Percentiles rank a stretch among this genome's conserved stretches.
Evolutionary conservation across 371 early-diverging fungal genomes (phyloP).

Genomic region (Thermomucor indicae-seudaticae): DNA sequence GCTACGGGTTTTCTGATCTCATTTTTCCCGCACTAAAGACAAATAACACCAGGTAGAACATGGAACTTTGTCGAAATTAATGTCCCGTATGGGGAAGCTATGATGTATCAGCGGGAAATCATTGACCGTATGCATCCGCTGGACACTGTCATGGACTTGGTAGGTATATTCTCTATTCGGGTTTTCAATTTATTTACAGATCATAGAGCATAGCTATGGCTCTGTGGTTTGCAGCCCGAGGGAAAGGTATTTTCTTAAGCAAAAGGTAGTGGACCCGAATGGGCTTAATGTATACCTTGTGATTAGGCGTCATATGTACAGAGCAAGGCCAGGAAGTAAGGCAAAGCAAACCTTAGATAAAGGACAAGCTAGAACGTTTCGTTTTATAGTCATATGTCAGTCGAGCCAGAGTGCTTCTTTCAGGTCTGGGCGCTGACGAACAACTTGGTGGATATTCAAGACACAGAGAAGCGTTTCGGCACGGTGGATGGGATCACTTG

Average conservation of each 20-base stretch:
- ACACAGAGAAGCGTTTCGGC: constrained; percentile 73
- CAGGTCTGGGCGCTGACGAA: constrained; percentile 97
- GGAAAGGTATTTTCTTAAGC: constrained; percentile 41
- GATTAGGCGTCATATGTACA: background rate
- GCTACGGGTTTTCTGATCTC: no score
- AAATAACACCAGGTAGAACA: constrained; percentile 59
- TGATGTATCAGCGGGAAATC: constrained; percentile 52
- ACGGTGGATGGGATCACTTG: constrained; percentile 62
- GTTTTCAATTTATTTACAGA: background rate
- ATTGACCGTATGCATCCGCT: constrained; percentile 73
- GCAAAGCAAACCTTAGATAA: no score
- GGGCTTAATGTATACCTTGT: background rate
- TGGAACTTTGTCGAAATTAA: constrained; percentile 92
- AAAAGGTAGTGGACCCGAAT: constrained; percentile 2
- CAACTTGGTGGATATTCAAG: constrained; percentile 91
- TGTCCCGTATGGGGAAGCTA: constrained; percentile 74
- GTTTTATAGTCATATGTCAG: constrained; percentile 41
- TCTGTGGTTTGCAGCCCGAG: constrained; percentile 93
- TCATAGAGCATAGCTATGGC: constrained; percentile 90
- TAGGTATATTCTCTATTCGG: constrained; percentile 13
- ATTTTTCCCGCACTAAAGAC: constrained; percentile 14
- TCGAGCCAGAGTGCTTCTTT: constrained; percentile 74
- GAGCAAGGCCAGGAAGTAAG: no score
- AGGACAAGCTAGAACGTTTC: background rate
- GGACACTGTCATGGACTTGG: constrained; percentile 93